A percentile compares a stretch with the other conserved stretches of the same genome.
Conservation (phyloP, 225 moss, liverwort and hornwort species). For the Thuidium tamariscinum region DNA sequence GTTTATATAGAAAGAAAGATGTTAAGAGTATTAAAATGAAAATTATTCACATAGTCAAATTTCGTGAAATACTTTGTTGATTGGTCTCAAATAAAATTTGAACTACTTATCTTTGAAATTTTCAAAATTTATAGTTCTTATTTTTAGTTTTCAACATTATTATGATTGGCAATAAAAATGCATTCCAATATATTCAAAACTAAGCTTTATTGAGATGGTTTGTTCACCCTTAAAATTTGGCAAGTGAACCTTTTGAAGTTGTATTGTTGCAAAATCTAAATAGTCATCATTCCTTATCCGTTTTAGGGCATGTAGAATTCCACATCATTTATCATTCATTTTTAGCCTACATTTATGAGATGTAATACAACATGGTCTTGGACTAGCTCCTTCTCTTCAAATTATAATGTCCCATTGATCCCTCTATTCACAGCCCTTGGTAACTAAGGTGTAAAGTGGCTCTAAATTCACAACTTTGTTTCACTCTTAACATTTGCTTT, state of each 20-base stretch:
- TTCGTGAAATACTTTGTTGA: neutral
- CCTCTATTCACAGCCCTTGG: rapidly evolving
- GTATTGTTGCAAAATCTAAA: rapidly evolving
- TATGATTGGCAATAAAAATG: neutral
- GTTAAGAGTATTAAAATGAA: neutral
- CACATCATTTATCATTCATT: neutral
- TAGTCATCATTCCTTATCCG: neutral
- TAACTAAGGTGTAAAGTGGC: neutral
- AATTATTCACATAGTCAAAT: neutral
- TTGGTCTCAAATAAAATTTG: neutral
- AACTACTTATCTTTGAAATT: too few species aligned
- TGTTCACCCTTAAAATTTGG: rapidly evolving
- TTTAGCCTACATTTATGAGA: neutral
- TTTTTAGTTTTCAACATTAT: neutral
- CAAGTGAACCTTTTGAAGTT: rapidly evolving
- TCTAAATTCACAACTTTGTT: neutral
- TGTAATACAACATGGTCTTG: neutral
- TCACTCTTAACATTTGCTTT: neutral
- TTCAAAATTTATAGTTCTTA: rapidly evolving
- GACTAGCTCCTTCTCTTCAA: rapidly evolving
- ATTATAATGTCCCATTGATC: neutral
- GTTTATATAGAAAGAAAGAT: neutral
- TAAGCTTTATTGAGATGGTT: neutral
- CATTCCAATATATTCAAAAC: neutral
- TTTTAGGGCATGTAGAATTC: neutral